Evolutionary conservation across 306 rosid genomes (phyloP).

Genomic region (Boehmeria nivea): DNA sequence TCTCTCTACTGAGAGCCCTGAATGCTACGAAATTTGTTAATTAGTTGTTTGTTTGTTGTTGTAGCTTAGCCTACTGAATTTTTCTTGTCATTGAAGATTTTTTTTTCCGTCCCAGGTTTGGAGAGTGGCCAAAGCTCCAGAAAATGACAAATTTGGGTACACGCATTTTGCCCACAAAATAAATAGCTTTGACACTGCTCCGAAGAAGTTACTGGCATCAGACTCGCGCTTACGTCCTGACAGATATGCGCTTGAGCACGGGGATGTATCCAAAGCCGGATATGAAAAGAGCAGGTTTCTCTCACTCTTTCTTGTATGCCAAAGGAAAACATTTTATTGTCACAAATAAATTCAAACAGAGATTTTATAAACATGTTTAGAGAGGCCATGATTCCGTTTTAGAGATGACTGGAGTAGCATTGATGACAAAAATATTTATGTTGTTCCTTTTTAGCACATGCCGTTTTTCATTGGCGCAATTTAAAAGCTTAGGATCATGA

Average conservation of each 20-base stretch:
- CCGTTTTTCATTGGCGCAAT: too few species aligned
- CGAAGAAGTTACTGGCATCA: constrained; percentile 68
- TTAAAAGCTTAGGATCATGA: too few species aligned
- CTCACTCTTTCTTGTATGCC: background rate
- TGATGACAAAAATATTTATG: too few species aligned
- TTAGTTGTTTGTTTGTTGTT: background rate
- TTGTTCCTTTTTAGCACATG: too few species aligned
- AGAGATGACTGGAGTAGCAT: too few species aligned
- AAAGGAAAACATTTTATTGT: background rate
- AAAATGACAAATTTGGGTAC: constrained; percentile 65
- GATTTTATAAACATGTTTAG: background rate
- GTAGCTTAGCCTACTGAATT: constrained; percentile 1
- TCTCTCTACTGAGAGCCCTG: too few species aligned
- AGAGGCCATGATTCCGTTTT: too few species aligned
- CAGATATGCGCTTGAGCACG: constrained; percentile 79
- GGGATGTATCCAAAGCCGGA: constrained; percentile 79
- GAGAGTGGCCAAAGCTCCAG: constrained; percentile 70
- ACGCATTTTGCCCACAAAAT: constrained; percentile 83
- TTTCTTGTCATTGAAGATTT: background rate
- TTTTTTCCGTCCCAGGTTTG: constrained; percentile 53
- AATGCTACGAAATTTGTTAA: background rate
- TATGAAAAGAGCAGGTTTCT: constrained; percentile 72
- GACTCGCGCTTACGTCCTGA: constrained; percentile 94
- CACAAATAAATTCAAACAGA: background rate
- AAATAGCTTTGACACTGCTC: constrained; percentile 81